Base-by-base conservation (phyloP, 169 alveolate species). In the Cryptosporidium xiaoi region DNA sequence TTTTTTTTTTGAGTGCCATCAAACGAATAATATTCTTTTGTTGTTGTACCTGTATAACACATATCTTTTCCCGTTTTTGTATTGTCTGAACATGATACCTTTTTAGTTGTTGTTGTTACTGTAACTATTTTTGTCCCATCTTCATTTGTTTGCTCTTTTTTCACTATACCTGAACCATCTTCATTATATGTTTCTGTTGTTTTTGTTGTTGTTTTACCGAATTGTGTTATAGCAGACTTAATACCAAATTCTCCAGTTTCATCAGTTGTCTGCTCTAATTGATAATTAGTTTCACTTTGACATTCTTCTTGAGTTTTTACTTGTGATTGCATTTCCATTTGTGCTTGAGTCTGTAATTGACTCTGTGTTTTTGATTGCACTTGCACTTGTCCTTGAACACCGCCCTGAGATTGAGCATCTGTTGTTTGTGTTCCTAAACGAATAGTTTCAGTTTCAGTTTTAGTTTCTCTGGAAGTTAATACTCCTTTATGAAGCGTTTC, bases 91-190 rank as follows among this genome's bases (percentile, higher is more conserved):
- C 15, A 46, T 20, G 10, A 4, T 18, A 2, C 51, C 24, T 27
- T 62, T 8, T 5, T 68, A 2, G 83, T 31, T 18, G 68, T 62
- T 27, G 40, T 31, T 29, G 83, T 69, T 33, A 69, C 67, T 29
- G 83, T 69, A 56, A 69, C 67, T 13, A 2, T 34, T 34, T 16
- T 53, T 12, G 83, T 69, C 24, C 83, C 68, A 33, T 69, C 83
- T 5, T 44, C 15, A 31, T 69, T 69, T 29, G 66, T 69, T 33
- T 69, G 83, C 20, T 69, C 58, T 18, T 34, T 69, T 64, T 50
- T 69, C 2, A 51, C 51, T 13, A 66, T 69, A 69, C 15, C 46
- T 31, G 83, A 48, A 20, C 83, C 83, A 18, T 69, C 83, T 5
- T 18, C 20, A 16, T 69, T 64, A 51, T 69, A 69, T 5, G 67